Conservation (phyloP, 1,139 yeast genomes). For the Diutina rugosa region DNA sequence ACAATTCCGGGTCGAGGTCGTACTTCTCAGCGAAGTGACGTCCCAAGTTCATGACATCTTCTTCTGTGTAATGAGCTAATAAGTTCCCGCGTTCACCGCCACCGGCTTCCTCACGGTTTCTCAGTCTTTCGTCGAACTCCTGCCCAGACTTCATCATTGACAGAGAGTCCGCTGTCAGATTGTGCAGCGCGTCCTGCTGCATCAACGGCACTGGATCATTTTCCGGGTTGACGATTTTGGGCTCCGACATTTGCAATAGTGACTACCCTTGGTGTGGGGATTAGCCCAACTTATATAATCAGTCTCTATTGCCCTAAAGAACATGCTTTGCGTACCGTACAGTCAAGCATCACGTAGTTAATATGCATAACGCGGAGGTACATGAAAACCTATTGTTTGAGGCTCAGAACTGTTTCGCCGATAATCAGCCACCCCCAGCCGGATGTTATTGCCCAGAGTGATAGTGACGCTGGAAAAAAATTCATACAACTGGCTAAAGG, state of each 20-base stretch:
- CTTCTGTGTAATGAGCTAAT: constrained; percentile 46
- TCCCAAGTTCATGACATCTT: constrained; percentile 62
- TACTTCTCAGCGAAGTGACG: constrained; percentile 51
- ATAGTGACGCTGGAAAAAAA: no score
- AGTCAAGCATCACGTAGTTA: neutral
- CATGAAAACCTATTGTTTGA: neutral
- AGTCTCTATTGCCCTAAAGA: neutral
- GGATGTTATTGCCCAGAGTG: neutral
- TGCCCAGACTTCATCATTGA: neutral
- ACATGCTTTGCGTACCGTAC: neutral
- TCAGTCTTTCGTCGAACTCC: neutral
- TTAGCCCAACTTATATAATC: neutral
- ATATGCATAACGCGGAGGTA: neutral
- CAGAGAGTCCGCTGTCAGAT: neutral
- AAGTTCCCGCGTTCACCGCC: constrained; percentile 35
- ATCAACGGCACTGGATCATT: neutral
- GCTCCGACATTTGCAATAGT: neutral
- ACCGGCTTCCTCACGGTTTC: neutral
- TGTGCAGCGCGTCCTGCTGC: neutral
- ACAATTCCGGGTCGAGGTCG: constrained; percentile 50
- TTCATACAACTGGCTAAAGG: no score
- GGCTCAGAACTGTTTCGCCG: neutral
- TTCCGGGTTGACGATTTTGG: neutral
- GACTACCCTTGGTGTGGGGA: neutral
- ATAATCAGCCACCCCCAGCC: neutral